Evolutionary conservation across 2,329 filamentous ascomycete genomes (phyloP), one percentile per base, ranked within the genome.

Genomic region (Exophiala sideris): DNA sequence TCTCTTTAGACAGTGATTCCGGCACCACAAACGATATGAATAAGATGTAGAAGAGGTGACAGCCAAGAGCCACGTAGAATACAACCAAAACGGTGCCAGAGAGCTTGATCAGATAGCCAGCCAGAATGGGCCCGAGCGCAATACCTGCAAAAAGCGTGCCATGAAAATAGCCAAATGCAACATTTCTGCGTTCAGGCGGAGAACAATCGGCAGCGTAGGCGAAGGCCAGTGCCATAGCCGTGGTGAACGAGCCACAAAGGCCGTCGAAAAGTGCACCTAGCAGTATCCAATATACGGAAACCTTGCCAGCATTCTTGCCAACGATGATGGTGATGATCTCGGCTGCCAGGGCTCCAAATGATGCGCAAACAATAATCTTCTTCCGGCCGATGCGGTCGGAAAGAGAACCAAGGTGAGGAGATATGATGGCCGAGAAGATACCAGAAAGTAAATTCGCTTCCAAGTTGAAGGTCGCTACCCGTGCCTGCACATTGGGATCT

Each of bases 201-300:
- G 91, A 92, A 70, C 90, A 96, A 70, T 99, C 94, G 38, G 89
- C 86, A 10, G 88, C 86, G 70, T 97, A 99, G 0, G 92, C 90
- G 68, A 95, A 86, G 18, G 84, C 85, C 54, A 95, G 75, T 42
- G 87, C 84, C 76, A 87, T 87, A 24, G 86, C 87, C 0, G 89
- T 83, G 1, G 91, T 95, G 68, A 96, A 96, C 0, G 91, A 96
- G 6, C 94, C 94, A 8, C 85, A 85, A 4, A 96, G 66, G 3
- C 94, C 94, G 66, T 99, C 94, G 42, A 91, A 77, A 8, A 88
- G 76, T 34, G 85, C 82, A 8, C 89, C 89, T 1, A 92, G 69
- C 5, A 97, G 74, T 18, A 99, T 75, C 81, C 89, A 88, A 51
- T 87, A 85, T 64, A 95, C 89, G 57, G 86, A 80, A 47, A 96